Evolutionary conservation across 352 stramenopile species (phyloP).

Genomic region (Phytopythium vexans): DNA sequence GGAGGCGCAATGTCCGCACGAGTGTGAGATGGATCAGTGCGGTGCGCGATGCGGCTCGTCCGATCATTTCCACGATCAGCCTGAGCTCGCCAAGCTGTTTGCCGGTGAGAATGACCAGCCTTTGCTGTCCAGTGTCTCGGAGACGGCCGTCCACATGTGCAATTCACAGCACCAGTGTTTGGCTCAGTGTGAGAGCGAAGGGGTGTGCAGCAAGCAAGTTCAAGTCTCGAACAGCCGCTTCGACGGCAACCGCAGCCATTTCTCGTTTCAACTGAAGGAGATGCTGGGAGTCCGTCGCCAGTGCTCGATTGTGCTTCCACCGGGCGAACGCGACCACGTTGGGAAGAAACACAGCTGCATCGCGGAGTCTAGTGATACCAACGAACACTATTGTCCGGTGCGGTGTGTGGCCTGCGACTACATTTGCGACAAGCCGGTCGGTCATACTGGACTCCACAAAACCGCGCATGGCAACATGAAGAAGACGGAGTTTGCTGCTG

Average conservation of each 20-base stretch:
- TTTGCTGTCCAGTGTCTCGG: neutral
- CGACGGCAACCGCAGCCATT: slow-evolving; percentile 20
- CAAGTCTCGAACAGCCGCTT: slow-evolving; percentile 32
- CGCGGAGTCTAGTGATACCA: too few species aligned
- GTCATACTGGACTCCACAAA: slow-evolving; percentile 28
- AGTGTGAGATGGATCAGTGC: slow-evolving; percentile 30
- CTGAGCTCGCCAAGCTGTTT: slow-evolving; percentile 11
- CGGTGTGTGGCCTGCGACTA: slow-evolving; percentile 36
- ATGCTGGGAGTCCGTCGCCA: slow-evolving; percentile 36
- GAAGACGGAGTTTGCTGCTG: slow-evolving; percentile 38
- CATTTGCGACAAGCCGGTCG: slow-evolving; percentile 35
- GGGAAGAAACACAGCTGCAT: slow-evolving; percentile 6
- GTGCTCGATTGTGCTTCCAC: slow-evolving; percentile 18
- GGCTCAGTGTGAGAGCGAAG: slow-evolving; percentile 21
- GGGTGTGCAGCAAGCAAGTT: slow-evolving; percentile 31
- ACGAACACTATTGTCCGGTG: slow-evolving; percentile 23
- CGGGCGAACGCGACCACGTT: slow-evolving; percentile 15
- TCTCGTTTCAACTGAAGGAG: slow-evolving; percentile 32
- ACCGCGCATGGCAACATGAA: slow-evolving; percentile 49
- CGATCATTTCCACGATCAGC: slow-evolving; percentile 41
- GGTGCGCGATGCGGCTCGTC: slow-evolving; percentile 21
- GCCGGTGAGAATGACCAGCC: slow-evolving; percentile 17
- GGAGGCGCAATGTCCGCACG: slow-evolving; percentile 24
- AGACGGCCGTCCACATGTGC: slow-evolving; percentile 22
- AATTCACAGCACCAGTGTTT: slow-evolving; percentile 22